These are phyloP conservation scores for Persicaria maculosa DNA, from an alignment of 148 eudicot genomes.

Conservation along the genomic window DNA sequence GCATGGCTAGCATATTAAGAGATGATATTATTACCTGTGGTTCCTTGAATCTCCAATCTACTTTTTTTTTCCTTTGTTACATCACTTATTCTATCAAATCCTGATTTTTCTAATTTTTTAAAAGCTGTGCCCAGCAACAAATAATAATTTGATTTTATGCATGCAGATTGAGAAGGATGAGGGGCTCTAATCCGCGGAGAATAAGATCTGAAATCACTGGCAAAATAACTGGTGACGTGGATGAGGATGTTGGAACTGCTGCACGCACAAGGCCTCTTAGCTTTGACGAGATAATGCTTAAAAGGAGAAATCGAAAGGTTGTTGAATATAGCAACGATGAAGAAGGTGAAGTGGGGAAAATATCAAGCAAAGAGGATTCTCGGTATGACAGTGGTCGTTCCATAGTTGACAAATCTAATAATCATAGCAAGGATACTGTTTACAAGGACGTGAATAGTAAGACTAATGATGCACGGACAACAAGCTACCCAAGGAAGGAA, in stretches of 20 bases:
- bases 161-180: constrained; percentile 37
- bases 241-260: constrained; percentile 54
- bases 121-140: not conserved
- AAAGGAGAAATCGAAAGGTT: constrained; percentile 51
- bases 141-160: not conserved
- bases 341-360: constrained; percentile 22
- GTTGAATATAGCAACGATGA: constrained; percentile 25
- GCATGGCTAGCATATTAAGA: not conserved
- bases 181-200: constrained; percentile 39
- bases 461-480: constrained; percentile 32
- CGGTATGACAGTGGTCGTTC: constrained; percentile 17
- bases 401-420: constrained; percentile 18
- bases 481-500: constrained; percentile 32
- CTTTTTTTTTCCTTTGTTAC: not conserved
- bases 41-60: not conserved
- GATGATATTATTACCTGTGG: too few relatives aligned
- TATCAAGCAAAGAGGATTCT: constrained; percentile 16
- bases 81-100: not conserved
- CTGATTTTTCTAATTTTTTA: not conserved
- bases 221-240: constrained; percentile 32
- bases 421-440: constrained; percentile 23
- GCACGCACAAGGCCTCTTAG: constrained; percentile 93
- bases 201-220: constrained; percentile 33
- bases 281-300: constrained; percentile 78
- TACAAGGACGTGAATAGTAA: constrained; percentile 21